Evolutionary conservation across 805 yeast genomes (phyloP).

Genomic region (Clavispora vitiphila): DNA sequence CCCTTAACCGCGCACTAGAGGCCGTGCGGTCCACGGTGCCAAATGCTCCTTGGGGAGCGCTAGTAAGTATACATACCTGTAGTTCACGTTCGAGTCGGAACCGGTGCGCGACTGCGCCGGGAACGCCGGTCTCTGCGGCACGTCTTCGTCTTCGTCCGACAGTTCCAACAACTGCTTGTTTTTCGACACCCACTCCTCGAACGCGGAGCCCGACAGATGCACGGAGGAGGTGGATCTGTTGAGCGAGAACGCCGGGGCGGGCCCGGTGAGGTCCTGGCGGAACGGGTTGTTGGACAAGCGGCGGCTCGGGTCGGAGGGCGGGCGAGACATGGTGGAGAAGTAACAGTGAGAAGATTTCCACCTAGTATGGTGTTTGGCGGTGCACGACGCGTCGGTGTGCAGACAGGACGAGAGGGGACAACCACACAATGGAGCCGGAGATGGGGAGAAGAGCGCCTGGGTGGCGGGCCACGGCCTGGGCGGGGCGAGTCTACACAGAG

Average conservation of each 20-base stretch:
- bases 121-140: constrained; percentile 17
- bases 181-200: constrained; percentile 56
- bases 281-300: constrained; percentile 60
- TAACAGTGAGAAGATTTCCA: not conserved
- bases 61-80: constrained; percentile 22
- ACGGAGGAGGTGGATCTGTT: constrained; percentile 1
- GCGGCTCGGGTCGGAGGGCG: constrained; percentile 16
- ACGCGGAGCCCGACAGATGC: constrained; percentile 20
- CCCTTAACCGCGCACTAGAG: no score
- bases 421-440: no score
- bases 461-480: no score
- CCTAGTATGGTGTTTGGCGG: not conserved
- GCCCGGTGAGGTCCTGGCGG: constrained; percentile 31
- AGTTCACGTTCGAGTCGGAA: constrained; percentile 34
- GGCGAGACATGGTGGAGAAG: constrained; percentile 31
- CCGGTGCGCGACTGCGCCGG: constrained; percentile 29
- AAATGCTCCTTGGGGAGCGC: no score
- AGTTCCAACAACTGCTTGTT: constrained; percentile 38
- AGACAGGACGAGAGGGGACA: not conserved
- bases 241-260: constrained; percentile 5
- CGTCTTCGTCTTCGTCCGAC: constrained; percentile 39
- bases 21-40: no score
- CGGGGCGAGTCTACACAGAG: no score
- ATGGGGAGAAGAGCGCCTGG: no score
- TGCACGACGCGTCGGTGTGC: constrained; percentile 3